Base-by-base conservation (phyloP, 768 basidiomycete species). In the Russula sp. region DNA sequence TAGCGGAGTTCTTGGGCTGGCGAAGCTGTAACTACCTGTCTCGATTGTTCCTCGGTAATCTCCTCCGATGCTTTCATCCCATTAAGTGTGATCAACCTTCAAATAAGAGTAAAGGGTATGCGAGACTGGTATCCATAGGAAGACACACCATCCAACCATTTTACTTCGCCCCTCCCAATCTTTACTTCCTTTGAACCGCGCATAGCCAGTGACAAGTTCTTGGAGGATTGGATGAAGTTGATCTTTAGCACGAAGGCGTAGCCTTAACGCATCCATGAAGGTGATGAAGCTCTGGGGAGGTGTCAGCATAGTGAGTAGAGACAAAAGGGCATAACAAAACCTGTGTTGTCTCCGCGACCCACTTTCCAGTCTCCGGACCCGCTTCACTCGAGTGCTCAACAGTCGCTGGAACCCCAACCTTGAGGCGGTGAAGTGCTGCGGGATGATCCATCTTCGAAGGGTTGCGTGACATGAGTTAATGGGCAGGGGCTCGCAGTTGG, bases 281-380 rank as follows among this genome's bases (percentile, higher is more conserved):
- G 96, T 98, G 66, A 99, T 98, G 65, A 98, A 99, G 72, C 86
- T 89, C 93, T 98, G 68, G 1, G 60, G 49, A 18, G 34, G 18
- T n/a, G 46, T 58, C n/a, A 48, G 43, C 46, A 18, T n/a, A 42
- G 8, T n/a, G 10, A n/a, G 25, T 35, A 58, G 47, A 57, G 16
- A 58, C 14, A 13, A 43, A 43, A 13, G 25, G 6, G 25, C 18
- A 22, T 18, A 18, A 63, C 76, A 58, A 47, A n/a, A 91, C 95
- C 81, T 96, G 92, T 0, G 96, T 98, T 6, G 96, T 98, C 73
- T 98, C 93, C 9, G 96, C 96, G 29, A 99, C 93, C 90, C 91
- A 94, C 73, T 98, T 97, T 39, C 90, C 90, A 0, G 91, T 92
- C 74, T 98, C 95, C 11, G 88, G 89, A 0, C 91, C 93, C 8